These are phyloP conservation scores for Vishniacozyma victoriae DNA, from an alignment of 768 basidiomycete genomes.

Conservation along the genomic window DNA sequence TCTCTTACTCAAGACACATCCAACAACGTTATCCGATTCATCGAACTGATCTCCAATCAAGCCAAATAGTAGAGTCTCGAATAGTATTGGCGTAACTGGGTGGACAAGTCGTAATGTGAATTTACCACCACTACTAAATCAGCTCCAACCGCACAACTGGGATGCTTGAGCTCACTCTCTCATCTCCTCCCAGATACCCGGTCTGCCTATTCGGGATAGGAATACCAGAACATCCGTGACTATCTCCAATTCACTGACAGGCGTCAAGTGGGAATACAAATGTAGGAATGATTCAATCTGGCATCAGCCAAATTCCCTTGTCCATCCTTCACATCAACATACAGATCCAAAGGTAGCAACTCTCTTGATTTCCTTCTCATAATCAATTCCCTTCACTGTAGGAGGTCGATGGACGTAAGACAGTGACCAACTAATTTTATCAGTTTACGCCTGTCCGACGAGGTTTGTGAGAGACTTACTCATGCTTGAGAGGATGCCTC, in stretches of 20 bases:
- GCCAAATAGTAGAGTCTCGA: constrained; percentile 57
- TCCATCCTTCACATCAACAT: constrained; percentile 46
- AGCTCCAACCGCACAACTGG: not conserved
- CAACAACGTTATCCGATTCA: constrained; percentile 61
- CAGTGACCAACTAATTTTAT: constrained; percentile 37
- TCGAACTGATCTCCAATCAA: constrained; percentile 88
- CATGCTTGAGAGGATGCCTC: constrained; percentile 34
- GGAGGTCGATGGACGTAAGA: constrained; percentile 64
- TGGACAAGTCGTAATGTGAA: constrained; percentile 93
- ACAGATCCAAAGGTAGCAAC: constrained; percentile 85
- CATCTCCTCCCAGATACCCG: constrained; percentile 89
- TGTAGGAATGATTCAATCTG: constrained; percentile 96
- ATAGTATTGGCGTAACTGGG: constrained; percentile 37
- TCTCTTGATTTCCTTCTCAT: constrained; percentile 92
- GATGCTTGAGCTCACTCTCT: constrained; percentile 54
- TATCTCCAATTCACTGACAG: constrained; percentile 74
- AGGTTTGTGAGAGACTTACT: constrained; percentile 18
- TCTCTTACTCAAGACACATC: constrained; percentile 88
- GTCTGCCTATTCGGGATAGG: constrained; percentile 73
- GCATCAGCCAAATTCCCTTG: not conserved
- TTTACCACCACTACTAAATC: constrained; percentile 67
- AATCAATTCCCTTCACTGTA: constrained; percentile 80
- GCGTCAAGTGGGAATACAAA: constrained; percentile 80
- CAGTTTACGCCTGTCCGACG: not conserved
- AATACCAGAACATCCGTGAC: constrained; percentile 94